Base-by-base conservation (phyloP, 179 eudicot species). In the Carnegiea gigantea region DNA sequence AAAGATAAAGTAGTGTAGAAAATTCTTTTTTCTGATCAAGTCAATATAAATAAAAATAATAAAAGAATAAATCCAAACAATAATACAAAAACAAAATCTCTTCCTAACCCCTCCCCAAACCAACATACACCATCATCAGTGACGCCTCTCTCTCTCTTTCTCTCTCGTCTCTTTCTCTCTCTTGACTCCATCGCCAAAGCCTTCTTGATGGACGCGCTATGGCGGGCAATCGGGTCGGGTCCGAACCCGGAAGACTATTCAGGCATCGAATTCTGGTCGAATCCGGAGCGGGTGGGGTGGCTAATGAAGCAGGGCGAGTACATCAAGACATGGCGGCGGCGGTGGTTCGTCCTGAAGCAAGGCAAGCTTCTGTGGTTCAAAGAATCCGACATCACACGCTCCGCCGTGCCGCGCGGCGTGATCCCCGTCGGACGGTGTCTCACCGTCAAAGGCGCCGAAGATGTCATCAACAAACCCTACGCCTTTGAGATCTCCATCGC, bases 291-390 rank as follows among this genome's bases (percentile, higher is more conserved):
- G 2, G 81, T 77, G 75, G 98, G 98, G 24, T 93, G 94, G 95
- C 88, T 94, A 28, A 91, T 88, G 8, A 94, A 94, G 79, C 97
- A 94, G 84, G 98, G 97, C 82, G 97, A 90, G 85, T 90, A 89
- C 91, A 91, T 90, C 85, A 89, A 88, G 82, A 91, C 95, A 4
- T 94, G 98, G 98, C 87, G 97, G 4, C 97, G 98, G 8, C 91
- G 97, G 3, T 94, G 98, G 98, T 94, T 94, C 85, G 93, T 94
- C 5, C 85, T 94, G n/a, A 94, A 94, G 68, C 94, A 90, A 79
- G 98, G 98, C 0, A 94, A 90, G 72, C 89, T 94, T 30, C 85
- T 93, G 79, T 94, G 98, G 98, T 94, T 94, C 87, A 92, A 89
- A 82, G 92, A 94, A 10, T 87, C 92, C 5, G 73, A 81, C 78